phyloP scores from a whole-genome alignment of 2,329 filamentous ascomycete species.

The Penicillium psychrosexuale region DNA sequence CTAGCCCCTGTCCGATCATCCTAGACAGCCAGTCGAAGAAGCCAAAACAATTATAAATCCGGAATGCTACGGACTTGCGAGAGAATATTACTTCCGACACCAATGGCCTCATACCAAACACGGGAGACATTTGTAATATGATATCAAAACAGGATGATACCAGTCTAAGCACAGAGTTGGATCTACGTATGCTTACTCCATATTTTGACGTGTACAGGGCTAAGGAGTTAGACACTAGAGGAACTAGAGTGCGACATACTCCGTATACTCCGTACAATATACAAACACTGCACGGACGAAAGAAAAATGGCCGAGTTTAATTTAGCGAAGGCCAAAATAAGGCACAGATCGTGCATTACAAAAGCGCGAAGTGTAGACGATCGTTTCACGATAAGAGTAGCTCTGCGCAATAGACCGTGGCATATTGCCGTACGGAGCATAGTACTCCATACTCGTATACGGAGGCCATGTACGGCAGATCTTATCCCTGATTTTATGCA shows the following conservation, averaged over 20 bases:
- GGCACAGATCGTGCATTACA: background rate
- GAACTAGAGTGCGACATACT: background rate
- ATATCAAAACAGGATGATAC: background rate
- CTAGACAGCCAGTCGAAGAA: background rate
- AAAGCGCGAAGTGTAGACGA: background rate
- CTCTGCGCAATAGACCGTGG: background rate
- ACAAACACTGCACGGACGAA: background rate
- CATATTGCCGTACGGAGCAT: background rate
- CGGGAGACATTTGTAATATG: background rate
- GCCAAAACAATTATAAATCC: background rate
- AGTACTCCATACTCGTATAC: background rate
- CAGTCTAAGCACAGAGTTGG: background rate
- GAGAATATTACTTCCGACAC: background rate
- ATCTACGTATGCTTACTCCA: background rate
- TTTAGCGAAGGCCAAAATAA: background rate
- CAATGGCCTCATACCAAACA: background rate
- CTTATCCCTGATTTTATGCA: constrained; percentile 7
- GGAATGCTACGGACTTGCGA: background rate
- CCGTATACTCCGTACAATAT: background rate
- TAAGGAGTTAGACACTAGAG: background rate
- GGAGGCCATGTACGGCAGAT: background rate
- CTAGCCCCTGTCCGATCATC: background rate
- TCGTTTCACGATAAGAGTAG: constrained; percentile 2
- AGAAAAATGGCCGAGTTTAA: background rate
- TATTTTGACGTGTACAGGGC: background rate